Conservation (phyloP, 2,329 filamentous ascomycete species). For the Fusarium palustre region DNA sequence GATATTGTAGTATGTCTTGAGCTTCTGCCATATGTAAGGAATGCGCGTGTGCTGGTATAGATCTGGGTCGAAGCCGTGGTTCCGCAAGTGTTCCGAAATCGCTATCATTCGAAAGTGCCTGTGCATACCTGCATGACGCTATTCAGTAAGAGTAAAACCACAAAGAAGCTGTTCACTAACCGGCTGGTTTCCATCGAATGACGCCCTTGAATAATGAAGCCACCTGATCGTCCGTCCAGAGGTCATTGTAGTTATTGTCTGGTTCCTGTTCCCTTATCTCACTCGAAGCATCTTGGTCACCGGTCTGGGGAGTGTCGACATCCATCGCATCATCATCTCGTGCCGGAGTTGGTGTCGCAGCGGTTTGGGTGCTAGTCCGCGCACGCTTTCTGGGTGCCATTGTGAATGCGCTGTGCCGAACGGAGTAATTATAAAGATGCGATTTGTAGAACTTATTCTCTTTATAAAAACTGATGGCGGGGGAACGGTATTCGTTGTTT, state of each 20-base stretch:
- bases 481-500: not conserved
- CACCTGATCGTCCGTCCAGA: conserved; percentile 96
- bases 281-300: conserved; percentile 58
- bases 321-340: conserved; percentile 72
- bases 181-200: conserved; percentile 96
- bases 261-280: conserved; percentile 42
- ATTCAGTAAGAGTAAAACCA: conserved; percentile 22
- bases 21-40: conserved; percentile 90
- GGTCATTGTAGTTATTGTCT: conserved; percentile 63
- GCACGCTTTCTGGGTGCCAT: conserved; percentile 81
- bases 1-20: conserved; percentile 85
- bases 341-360: conserved; percentile 66
- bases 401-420: not conserved
- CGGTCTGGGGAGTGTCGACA: conserved; percentile 65
- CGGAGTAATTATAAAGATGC: not conserved
- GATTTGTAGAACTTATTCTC: not conserved
- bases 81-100: conserved; percentile 82
- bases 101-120: conserved; percentile 94
- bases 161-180: conserved; percentile 56
- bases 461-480: not conserved
- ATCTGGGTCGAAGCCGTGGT: conserved; percentile 81
- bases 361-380: conserved; percentile 64
- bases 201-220: conserved; percentile 93
- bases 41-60: conserved; percentile 84
- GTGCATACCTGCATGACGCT: conserved; percentile 76